Base-by-base conservation (phyloP, 2,329 filamentous ascomycete species). In the Spiromastix sp. region DNA sequence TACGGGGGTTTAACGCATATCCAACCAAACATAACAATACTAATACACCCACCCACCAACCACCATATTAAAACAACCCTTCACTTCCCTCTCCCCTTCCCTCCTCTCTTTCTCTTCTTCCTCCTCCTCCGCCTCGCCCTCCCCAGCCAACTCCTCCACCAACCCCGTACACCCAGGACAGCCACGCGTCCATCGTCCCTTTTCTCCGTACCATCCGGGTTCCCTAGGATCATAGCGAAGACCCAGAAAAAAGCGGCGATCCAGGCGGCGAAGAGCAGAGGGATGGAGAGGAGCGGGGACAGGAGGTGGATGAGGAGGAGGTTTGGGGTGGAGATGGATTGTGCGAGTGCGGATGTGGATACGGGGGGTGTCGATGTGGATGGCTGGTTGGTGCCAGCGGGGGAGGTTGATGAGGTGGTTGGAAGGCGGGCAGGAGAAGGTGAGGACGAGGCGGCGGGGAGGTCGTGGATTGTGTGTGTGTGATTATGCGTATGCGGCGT, bases 241-340 rank as follows among this genome's bases (percentile, higher is more conserved):
- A 76, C 57, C 75, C 74, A 79, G 57, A 78, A 79, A 13, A 64
- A 68, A 1, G 71, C 74, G 0, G 72, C 65, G 0, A 71, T 68
- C 74, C 74, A 79, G 4, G 69, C 65, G 1, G 69, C 67, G 10
- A 76, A 51, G 13, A 73, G 65, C 30, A 77, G 61, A 24, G 67
- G 71, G 8, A 76, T 54, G 35, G 71, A 72, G 32, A 77, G 53
- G 25, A 78, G 48, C 2, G 74, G 72, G 3, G 72, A 72, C 17
- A 74, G 54, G 1, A 74, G 46, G 41, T 74, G 66, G 32, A 77
- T 63, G 34, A 66, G 42, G 6, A 77, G 54, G 11, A 77, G 60
- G 45, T 48, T 47, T 25, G 46, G 42, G 12, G 42, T 36, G 4
- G 40, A 39, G 19, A 36, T 44, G 31, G 27, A 17, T 15, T 19